Conservation (phyloP, 768 basidiomycete species). For the Lentinula sp. region DNA sequence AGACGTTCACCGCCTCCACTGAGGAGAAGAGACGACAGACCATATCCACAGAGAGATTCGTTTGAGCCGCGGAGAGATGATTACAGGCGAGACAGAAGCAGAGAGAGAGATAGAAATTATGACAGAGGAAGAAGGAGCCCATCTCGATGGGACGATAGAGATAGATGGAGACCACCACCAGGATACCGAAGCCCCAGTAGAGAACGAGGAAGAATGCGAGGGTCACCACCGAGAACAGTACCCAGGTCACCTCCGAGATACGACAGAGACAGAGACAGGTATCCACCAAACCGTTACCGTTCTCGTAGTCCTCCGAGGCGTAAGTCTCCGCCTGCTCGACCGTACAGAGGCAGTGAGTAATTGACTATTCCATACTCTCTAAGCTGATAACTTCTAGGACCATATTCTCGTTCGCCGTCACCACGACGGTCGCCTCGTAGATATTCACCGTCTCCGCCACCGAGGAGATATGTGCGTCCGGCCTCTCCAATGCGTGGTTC, state of each 20-base stretch:
- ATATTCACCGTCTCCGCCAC: neutral
- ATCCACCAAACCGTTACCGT: neutral
- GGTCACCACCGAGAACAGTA: neutral
- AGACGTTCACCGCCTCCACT: neutral
- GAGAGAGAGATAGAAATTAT: constrained; percentile 1
- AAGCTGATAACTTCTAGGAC: neutral
- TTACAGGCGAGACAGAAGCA: constrained; percentile 1
- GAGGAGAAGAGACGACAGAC: constrained; percentile 1
- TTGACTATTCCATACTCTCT: no score
- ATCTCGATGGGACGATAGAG: neutral
- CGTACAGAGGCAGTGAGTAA: neutral
- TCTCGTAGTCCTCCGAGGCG: neutral
- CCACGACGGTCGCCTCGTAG: neutral
- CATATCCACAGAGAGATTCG: neutral
- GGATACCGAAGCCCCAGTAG: neutral
- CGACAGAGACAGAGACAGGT: neutral
- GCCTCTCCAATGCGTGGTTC: neutral
- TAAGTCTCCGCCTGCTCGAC: neutral
- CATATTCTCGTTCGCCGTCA: neutral
- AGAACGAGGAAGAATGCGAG: neutral
- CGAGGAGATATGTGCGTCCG: neutral
- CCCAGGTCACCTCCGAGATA: neutral
- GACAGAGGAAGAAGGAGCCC: neutral
- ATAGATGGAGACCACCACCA: neutral
- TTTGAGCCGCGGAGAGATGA: neutral